Conservation (phyloP, 139 green algal genomes). For the Micractinium sp. region DNA sequence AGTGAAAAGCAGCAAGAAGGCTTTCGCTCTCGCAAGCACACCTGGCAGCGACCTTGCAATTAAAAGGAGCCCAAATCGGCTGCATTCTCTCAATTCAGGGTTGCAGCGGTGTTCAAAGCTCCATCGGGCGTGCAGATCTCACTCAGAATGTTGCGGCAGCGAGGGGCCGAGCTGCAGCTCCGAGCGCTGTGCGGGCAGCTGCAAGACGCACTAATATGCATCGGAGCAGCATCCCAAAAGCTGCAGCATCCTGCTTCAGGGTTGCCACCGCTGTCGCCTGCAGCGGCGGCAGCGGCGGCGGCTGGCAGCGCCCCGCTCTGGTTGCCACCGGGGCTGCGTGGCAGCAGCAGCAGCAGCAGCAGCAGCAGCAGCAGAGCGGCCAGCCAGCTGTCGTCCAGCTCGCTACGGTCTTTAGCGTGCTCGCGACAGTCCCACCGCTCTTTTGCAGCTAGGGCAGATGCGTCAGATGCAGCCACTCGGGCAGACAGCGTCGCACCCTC, state of each 20-base stretch:
- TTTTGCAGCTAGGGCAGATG: background rate
- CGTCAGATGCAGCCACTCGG: background rate
- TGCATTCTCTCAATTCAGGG: background rate
- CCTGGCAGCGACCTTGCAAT: no score
- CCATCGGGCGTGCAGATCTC: no score
- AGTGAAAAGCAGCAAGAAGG: no score
- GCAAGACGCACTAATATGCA: background rate
- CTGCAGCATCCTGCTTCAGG: background rate
- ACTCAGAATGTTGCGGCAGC: background rate
- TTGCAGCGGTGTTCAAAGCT: background rate
- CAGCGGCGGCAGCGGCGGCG: background rate
- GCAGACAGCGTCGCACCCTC: background rate
- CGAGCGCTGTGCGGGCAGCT: background rate
- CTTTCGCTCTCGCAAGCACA: no score
- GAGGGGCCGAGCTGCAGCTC: background rate
- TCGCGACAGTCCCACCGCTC: background rate
- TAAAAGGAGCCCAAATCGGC: background rate
- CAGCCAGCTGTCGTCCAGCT: background rate
- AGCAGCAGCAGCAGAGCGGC: background rate
- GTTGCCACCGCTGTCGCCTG: background rate
- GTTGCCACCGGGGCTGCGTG: background rate
- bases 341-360: background rate
- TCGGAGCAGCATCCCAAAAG: no score
- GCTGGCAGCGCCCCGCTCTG: background rate
- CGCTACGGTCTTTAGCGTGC: background rate